A percentile compares a stretch with the other conserved stretches of the same genome.
Conservation (phyloP, 2,329 filamentous ascomycete species). For the Neophaeococcomyces aloes region DNA sequence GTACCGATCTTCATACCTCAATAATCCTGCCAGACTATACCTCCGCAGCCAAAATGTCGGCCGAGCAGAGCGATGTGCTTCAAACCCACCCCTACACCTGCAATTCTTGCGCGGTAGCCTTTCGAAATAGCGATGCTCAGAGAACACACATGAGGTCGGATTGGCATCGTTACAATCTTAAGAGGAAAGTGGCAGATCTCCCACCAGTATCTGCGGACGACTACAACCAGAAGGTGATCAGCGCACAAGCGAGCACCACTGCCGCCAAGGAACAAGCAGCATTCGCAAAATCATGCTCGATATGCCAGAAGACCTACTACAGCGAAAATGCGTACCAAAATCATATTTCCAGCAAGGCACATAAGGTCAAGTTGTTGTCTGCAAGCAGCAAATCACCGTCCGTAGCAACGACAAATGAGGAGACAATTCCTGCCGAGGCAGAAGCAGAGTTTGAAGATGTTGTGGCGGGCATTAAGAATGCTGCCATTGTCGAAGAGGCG, state of each 20-base stretch:
- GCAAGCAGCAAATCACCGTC: conserved; percentile 34
- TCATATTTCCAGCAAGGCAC: conserved; percentile 82
- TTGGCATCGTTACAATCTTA: conserved; percentile 97
- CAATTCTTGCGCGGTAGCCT: conserved; percentile 96
- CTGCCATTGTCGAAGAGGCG: conserved; percentile 43
- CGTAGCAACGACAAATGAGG: conserved; percentile 28
- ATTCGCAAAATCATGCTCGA: conserved; percentile 71
- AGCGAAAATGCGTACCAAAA: conserved; percentile 95
- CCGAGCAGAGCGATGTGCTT: conserved; percentile 13
- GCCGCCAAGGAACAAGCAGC: conserved; percentile 80
- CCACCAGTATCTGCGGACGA: conserved; percentile 84
- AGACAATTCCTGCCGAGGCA: conserved; percentile 28
- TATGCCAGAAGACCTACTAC: conserved; percentile 86
- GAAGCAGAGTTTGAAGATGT: conserved; percentile 59
- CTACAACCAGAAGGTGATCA: conserved; percentile 91
- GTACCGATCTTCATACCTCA: no score
- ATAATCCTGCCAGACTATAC: no score
- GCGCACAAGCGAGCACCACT: conserved; percentile 72
- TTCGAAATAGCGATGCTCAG: conserved; percentile 86
- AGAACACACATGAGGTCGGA: conserved; percentile 95
- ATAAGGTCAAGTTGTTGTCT: conserved; percentile 56
- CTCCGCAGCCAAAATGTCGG: conserved; percentile 1
- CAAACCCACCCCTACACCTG: conserved; percentile 68
- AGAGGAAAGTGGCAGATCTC: conserved; percentile 80
- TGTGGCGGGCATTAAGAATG: conserved; percentile 63